A percentile compares a stretch with the other conserved stretches of the same genome.
phyloP scores from a whole-genome alignment of 495 filamentous ascomycete species.

The Hyaloscypha finlandica region DNA sequence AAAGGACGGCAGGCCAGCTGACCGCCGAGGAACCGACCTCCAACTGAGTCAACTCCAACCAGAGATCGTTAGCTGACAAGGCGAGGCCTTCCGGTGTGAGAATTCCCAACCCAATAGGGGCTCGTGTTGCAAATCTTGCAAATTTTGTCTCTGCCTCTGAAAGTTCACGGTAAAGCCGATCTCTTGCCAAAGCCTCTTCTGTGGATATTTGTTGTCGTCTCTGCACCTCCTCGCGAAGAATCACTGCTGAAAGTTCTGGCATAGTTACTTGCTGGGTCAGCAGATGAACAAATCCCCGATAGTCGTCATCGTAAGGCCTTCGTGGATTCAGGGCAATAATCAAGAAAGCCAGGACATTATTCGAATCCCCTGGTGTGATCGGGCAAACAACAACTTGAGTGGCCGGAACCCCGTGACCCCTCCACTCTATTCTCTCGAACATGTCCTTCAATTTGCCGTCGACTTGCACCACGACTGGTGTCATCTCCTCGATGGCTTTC shows the following conservation, averaged over 20 bases:
- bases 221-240: slow-evolving; percentile 71
- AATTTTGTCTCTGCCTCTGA: slow-evolving; percentile 69
- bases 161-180: slow-evolving; percentile 65
- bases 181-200: slow-evolving; percentile 61
- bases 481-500: slow-evolving; percentile 60
- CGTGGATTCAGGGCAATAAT: slow-evolving; percentile 46
- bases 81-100: slow-evolving; percentile 59
- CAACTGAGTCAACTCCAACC: slow-evolving; percentile 60
- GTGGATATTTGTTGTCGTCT: slow-evolving; percentile 62
- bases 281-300: slow-evolving; percentile 62
- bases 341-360: slow-evolving; percentile 45
- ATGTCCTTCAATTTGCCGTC: slow-evolving; percentile 52
- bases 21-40: slow-evolving; percentile 42
- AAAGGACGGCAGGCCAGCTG: slow-evolving; percentile 32
- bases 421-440: slow-evolving; percentile 58
- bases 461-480: slow-evolving; percentile 56
- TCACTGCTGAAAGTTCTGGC: slow-evolving; percentile 65
- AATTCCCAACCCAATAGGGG: slow-evolving; percentile 70
- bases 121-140: slow-evolving; percentile 68
- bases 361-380: slow-evolving; percentile 59
- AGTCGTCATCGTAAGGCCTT: slow-evolving; percentile 43
- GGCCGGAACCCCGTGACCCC: slow-evolving; percentile 62
- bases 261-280: slow-evolving; percentile 66
- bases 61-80: slow-evolving; percentile 68
- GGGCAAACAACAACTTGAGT: slow-evolving; percentile 64